A percentile compares a stretch with the other conserved stretches of the same genome.
phyloP scores from a whole-genome alignment of 2,329 filamentous ascomycete genomes.

The Pyrenochaeta sp. region DNA sequence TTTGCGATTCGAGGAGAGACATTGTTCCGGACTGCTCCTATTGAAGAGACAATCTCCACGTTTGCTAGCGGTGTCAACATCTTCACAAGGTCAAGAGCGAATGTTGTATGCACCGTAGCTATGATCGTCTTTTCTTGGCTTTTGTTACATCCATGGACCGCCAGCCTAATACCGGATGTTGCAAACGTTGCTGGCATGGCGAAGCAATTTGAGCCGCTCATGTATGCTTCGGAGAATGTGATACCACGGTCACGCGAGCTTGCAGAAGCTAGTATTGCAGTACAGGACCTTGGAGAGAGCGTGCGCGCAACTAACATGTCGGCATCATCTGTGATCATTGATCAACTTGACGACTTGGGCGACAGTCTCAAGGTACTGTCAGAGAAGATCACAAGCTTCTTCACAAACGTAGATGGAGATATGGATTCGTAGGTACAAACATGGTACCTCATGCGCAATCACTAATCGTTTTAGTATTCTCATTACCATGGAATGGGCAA shows the following conservation, averaged over 20 bases:
- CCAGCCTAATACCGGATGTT: conserved; percentile 78
- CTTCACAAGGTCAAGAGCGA: conserved; percentile 74
- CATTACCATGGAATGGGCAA: conserved; percentile 96
- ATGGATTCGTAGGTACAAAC: conserved; percentile 74
- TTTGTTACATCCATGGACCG: conserved; percentile 70
- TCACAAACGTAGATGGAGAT: conserved; percentile 91
- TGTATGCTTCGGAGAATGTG: conserved; percentile 93
- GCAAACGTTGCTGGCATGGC: conserved; percentile 91
- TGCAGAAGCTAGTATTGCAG: conserved; percentile 89
- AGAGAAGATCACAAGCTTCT: conserved; percentile 88
- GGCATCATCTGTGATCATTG: conserved; percentile 84
- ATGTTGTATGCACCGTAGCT: conserved; percentile 69
- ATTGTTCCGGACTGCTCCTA: conserved; percentile 83
- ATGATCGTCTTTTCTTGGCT: conserved; percentile 71
- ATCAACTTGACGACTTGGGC: conserved; percentile 83
- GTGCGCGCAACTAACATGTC: conserved; percentile 91
- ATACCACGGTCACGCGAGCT: conserved; percentile 85
- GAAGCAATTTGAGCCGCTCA: conserved; percentile 90
- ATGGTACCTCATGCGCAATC: neutral
- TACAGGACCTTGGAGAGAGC: conserved; percentile 94
- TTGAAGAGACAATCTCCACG: conserved; percentile 75
- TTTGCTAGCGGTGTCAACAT: conserved; percentile 67
- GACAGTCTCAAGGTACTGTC: conserved; percentile 86
- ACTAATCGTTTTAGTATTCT: conserved; percentile 69
- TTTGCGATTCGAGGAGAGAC: conserved; percentile 89